phyloP scores from a whole-genome alignment of 805 yeast species.

The Suhomyces sp. region DNA sequence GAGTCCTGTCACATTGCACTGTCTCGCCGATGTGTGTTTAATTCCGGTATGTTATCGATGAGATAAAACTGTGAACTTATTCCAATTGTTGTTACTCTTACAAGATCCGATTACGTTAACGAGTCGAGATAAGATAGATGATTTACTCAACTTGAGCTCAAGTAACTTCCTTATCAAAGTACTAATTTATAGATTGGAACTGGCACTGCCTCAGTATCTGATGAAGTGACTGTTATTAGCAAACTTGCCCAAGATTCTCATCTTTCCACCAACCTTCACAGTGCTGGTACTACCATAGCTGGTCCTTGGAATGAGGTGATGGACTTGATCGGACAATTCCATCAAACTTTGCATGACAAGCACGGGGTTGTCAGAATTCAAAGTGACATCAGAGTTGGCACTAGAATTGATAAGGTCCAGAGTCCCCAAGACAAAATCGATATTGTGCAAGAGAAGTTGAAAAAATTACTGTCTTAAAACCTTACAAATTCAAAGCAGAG shows the following conservation, averaged over 20 bases:
- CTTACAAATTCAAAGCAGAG: no score
- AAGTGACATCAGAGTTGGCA: slow-evolving; percentile 83
- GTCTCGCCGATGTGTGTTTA: slow-evolving; percentile 84
- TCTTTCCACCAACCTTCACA: slow-evolving; percentile 69
- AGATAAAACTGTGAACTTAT: no score
- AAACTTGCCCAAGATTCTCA: slow-evolving; percentile 59
- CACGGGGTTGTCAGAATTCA: slow-evolving; percentile 78
- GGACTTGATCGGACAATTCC: slow-evolving; percentile 74
- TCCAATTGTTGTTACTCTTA: no score
- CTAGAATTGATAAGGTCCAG: slow-evolving; percentile 74
- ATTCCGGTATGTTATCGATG: slow-evolving; percentile 79
- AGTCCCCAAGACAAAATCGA: slow-evolving; percentile 71
- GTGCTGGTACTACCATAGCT: slow-evolving; percentile 89
- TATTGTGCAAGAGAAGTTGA: slow-evolving; percentile 54
- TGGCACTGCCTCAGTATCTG: slow-evolving; percentile 72
- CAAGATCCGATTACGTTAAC: no score
- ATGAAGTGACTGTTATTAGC: slow-evolving; percentile 73
- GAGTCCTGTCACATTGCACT: slow-evolving; percentile 46
- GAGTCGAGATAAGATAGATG: no score
- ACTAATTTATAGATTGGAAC: slow-evolving; percentile 84
- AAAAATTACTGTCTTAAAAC: no score
- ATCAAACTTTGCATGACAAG: slow-evolving; percentile 61
- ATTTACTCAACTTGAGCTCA: no score
- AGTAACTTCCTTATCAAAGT: no score
- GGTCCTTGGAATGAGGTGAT: slow-evolving; percentile 94